Evolutionary conservation across 2,329 filamentous ascomycete species (phyloP).

Genomic region (Pseudogymnoascus sp.): DNA sequence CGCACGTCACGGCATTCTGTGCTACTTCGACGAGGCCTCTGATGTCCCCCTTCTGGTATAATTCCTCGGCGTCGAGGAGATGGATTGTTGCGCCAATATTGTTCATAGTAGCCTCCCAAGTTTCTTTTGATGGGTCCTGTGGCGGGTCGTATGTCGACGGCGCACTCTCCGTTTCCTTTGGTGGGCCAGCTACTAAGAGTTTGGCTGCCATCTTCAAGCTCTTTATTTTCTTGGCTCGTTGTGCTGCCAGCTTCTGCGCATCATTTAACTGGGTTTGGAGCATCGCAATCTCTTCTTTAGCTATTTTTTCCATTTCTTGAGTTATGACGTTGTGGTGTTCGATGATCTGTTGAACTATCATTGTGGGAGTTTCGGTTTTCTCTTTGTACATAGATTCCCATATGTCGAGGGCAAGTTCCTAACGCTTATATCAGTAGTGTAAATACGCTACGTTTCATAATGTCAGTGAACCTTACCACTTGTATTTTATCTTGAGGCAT

Average conservation of each 20-base stretch:
- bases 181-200: too few relatives aligned
- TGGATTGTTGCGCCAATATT: not conserved
- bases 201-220: not conserved
- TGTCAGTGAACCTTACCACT: not conserved
- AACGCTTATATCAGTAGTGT: not conserved
- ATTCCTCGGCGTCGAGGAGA: not conserved
- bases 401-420: not conserved
- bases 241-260: not conserved
- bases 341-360: not conserved
- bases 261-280: not conserved
- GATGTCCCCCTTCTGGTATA: not conserved
- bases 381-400: not conserved
- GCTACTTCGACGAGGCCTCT: not conserved
- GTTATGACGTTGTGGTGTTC: not conserved
- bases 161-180: not conserved
- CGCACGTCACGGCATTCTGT: not conserved
- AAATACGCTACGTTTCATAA: not conserved
- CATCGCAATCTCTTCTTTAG: not conserved
- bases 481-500: not conserved
- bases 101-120: not conserved
- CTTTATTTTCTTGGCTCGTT: not conserved
- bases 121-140: not conserved
- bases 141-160: not conserved
- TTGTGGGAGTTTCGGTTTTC: not conserved
- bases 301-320: not conserved